Evolutionary conservation across 306 rosid species (phyloP).

Genomic region (Boehmeria nivea): DNA sequence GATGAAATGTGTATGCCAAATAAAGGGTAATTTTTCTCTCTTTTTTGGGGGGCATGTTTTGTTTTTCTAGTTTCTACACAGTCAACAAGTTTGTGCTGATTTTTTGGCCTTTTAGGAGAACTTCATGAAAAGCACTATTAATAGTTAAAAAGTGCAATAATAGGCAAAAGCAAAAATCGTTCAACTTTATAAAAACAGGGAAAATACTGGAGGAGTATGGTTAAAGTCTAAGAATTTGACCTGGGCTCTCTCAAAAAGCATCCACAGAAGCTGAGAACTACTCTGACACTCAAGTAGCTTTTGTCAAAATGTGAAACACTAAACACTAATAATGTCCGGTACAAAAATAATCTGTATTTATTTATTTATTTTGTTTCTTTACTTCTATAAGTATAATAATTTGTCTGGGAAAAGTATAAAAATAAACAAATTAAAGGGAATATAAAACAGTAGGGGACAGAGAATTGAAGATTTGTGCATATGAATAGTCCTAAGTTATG

Average conservation of each 20-base stretch:
- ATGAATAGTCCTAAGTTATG: constrained; percentile 5
- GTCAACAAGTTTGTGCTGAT: no score
- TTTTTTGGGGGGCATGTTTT: no score
- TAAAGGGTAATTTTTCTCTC: no score
- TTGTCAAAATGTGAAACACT: constrained; percentile 21
- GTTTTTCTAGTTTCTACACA: no score
- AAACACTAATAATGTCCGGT: neutral
- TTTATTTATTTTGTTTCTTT: neutral
- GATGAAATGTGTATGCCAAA: no score
- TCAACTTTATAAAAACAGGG: constrained; percentile 14
- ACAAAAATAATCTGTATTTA: constrained; percentile 6
- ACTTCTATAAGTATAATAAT: neutral
- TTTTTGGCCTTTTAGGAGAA: no score
- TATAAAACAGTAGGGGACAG: neutral
- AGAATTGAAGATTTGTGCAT: neutral
- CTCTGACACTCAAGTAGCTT: constrained; percentile 12
- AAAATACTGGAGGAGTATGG: constrained; percentile 29
- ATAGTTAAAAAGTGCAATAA: constrained; percentile 3
- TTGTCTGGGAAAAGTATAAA: constrained; percentile 3
- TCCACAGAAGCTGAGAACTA: constrained; percentile 6
- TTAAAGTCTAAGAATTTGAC: constrained; percentile 44
- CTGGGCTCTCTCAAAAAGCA: constrained; percentile 22
- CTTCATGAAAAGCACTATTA: no score
- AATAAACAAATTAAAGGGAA: neutral
- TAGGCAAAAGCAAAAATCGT: constrained; percentile 11